Base-by-base conservation (phyloP, 352 stramenopile genomes). In the Phytophthora vignae region DNA sequence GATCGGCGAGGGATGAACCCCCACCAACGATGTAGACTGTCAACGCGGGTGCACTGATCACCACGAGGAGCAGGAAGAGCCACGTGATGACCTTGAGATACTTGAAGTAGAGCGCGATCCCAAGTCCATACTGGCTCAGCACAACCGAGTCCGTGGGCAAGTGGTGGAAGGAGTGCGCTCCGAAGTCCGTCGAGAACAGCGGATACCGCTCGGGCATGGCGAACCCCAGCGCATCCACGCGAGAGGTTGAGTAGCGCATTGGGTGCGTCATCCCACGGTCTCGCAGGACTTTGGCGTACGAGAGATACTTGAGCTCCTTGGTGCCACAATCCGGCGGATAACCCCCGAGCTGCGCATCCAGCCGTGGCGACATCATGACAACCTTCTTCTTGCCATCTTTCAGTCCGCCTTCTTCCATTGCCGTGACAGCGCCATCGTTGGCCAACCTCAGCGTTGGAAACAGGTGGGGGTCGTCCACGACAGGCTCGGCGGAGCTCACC, bases 61-160 rank as follows among this genome's bases (percentile, higher is more conserved):
- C 60, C 17, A 89, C 73, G 38, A 96, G 84, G 31, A 96, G 55
- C 63, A 96, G 77, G 67, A 96, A 96, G 8, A 96, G 77, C 87
- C 88, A 96, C 17, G 81, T 72, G 68, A 96, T 90, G 62, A 91
- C 88, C 64, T 96, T 96, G 69, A 96, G 83, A 82, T 91, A 96
- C 67, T 92, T 93, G 79, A 96, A 96, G 74, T 94, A 94, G 33
- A 94, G 81, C 7, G 79, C 85, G 60, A 94, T 89, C 56, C 84
- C 87, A 15, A 96, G 67, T 21, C 85, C 83, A 73, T 94, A 93
- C 50, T 90, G 88, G 52, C 88, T 94, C 57, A 94, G 69, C 14
- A 94, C 87, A 62, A 79, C 62, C 55, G 89, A 94, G 70, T 94
- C 87, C 22, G 87, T 93, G 0, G 88, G 87, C 27, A 92, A 62